Evolutionary conservation across 164 flowering plant species (phyloP), one percentile per base, ranked within the genome.

Genomic region (Protea cynaroides): DNA sequence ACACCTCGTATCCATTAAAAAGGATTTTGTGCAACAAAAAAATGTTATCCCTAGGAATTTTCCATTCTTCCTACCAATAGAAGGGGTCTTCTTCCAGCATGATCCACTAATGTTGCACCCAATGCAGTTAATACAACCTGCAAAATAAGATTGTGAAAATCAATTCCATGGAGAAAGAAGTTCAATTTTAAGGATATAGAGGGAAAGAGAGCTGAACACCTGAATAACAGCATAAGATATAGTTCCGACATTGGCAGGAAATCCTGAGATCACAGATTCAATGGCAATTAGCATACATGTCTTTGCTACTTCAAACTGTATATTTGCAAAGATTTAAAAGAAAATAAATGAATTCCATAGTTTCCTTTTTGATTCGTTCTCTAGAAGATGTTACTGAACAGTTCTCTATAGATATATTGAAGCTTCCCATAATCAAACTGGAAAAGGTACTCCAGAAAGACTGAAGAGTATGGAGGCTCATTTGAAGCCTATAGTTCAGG

Each of bases 61-160:
- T 9, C 8, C 10, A 14, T 43, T 6, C 4, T 40, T 40, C 46
- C 46, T 84, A 89, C 98, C 88, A 88, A 64, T 56, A 90, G 46
- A 55, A 88, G 88, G 9, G 95, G 96, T 71, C 83, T 92, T 71
- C 96, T 83, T 77, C 98, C 98, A 50, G 82, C 82, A 78, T 61
- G 84, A 65, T 93, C 98, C 47, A 86, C 72, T 52, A 92, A 68
- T 11, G 75, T 8, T 62, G 89, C 83, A 51, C 82, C 86, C 22
- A 90, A 43, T 51, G 70, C 84, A 7, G 98, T 90, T 24, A 92
- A 62, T 8, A 83, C 76, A 69, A 88, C 83, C 98, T 89, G 81
- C 56, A 75, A 44, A 65, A 62, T 2, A 59, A n/a, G 72, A 56
- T n/a, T 19, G 22, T 13, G 24, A 43, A 14, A 23, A 51, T 49